phyloP scores from a whole-genome alignment of 2,329 filamentous ascomycete genomes.

The Cladophialophora bantiana region DNA sequence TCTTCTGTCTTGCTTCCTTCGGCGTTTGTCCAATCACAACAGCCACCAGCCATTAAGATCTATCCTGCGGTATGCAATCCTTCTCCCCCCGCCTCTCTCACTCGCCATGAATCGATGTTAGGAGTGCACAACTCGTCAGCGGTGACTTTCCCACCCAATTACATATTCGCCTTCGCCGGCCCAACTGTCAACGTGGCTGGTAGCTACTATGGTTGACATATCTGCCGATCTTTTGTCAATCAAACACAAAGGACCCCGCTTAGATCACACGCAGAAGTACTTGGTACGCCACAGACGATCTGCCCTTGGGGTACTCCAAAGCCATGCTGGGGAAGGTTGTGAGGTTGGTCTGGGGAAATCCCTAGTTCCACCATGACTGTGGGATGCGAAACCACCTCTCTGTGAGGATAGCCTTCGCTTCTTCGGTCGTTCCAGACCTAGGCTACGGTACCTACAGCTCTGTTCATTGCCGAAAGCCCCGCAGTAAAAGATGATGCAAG shows the following conservation, averaged over 20 bases:
- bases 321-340: not conserved
- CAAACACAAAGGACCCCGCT: not conserved
- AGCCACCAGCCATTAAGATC: not conserved
- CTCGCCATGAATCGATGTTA: not conserved
- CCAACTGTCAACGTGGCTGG: not conserved
- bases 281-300: constrained; percentile 6
- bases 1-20: constrained; percentile 11
- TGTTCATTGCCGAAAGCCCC: constrained; percentile 30
- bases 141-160: not conserved
- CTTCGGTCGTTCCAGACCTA: constrained; percentile 1
- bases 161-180: not conserved
- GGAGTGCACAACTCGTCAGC: not conserved
- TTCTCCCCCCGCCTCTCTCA: not conserved
- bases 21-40: constrained; percentile 22
- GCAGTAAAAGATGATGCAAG: not conserved
- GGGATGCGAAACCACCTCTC: not conserved
- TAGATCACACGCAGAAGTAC: not conserved
- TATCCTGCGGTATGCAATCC: constrained; percentile 10
- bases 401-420: not conserved
- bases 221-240: not conserved
- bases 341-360: constrained; percentile 23
- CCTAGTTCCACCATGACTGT: constrained; percentile 14
- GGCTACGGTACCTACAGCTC: constrained; percentile 10
- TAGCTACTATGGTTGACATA: not conserved
- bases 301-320: constrained; percentile 2